Evolutionary conservation across 345 rosid genomes (phyloP).

Genomic region (Eucalyptus tenuipes): DNA sequence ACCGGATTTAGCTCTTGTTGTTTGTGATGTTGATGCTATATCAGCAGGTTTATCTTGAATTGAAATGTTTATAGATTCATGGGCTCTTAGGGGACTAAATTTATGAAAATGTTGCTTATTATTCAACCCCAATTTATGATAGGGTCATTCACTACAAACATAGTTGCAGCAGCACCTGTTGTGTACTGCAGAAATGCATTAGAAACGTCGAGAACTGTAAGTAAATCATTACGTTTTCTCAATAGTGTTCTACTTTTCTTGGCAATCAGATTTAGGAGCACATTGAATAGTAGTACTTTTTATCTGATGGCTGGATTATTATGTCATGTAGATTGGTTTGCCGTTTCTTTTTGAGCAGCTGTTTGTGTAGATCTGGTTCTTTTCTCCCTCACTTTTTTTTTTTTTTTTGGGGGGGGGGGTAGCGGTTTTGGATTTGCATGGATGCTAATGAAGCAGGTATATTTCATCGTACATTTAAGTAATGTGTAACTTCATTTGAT

Average conservation of each 20-base stretch:
- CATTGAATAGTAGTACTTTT: background rate
- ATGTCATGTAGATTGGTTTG: background rate
- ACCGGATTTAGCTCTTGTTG: slow-evolving; percentile 85
- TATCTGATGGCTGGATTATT: background rate
- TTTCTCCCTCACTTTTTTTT: background rate
- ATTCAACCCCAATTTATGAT: background rate
- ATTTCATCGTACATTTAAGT: background rate
- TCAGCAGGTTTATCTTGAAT: slow-evolving; percentile 43
- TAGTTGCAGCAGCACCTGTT: slow-evolving; percentile 96
- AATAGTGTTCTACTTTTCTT: background rate
- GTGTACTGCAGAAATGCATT: slow-evolving; percentile 60
- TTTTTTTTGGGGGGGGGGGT: fast-evolving
- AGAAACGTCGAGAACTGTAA: slow-evolving; percentile 42
- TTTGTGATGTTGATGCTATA: slow-evolving; percentile 75
- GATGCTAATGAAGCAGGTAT: background rate
- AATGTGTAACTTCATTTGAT: background rate
- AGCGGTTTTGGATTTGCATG: background rate
- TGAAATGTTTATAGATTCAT: background rate
- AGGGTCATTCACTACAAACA: slow-evolving; percentile 77
- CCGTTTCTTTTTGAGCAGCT: background rate
- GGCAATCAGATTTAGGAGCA: background rate
- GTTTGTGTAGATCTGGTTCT: background rate
- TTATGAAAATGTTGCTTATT: background rate
- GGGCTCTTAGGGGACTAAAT: background rate
- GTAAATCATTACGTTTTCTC: background rate